These are phyloP conservation scores for Brachypodium distachyon DNA, from an alignment of 202 grass and related monocot species.

Conservation along the genomic window DNA sequence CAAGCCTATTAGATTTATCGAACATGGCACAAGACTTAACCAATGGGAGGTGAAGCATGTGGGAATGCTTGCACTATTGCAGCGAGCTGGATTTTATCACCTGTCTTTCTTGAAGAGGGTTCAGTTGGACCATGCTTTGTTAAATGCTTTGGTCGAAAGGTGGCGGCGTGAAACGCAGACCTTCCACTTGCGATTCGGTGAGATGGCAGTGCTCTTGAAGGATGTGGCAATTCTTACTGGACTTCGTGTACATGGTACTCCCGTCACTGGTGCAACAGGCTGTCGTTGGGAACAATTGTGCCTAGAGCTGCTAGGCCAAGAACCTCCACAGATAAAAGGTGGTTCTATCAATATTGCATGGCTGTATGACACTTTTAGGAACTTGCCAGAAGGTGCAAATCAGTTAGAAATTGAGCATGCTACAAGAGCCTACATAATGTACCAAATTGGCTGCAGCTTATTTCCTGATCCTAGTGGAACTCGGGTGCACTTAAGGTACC, in stretches of 20 bases:
- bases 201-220: conserved; percentile 52
- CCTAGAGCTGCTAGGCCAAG: conserved; percentile 33
- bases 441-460: conserved; percentile 45
- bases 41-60: conserved; percentile 37
- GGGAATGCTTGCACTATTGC: conserved; percentile 23
- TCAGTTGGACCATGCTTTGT: conserved; percentile 43
- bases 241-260: conserved; percentile 40
- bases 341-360: conserved; percentile 39
- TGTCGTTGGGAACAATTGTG: conserved; percentile 32
- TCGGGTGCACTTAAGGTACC: conserved; percentile 39
- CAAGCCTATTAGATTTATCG: conserved; percentile 47
- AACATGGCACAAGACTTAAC: conserved; percentile 44
- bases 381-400: conserved; percentile 20
- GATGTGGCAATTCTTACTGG: conserved; percentile 45
- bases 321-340: conserved; percentile 36
- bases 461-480: conserved; percentile 50
- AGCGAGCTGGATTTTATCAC: conserved; percentile 38
- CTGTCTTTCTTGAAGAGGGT: conserved; percentile 40
- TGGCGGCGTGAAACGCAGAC: conserved; percentile 60
- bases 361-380: conserved; percentile 34
- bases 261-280: conserved; percentile 27
- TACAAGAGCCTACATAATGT: conserved; percentile 37
- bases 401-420: conserved; percentile 28
- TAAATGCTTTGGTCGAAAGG: conserved; percentile 50
- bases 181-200: conserved; percentile 44